Evolutionary conservation across 345 rosid species (phyloP), one percentile per base, ranked within the genome.

Genomic region (Ceriops zippeliana): DNA sequence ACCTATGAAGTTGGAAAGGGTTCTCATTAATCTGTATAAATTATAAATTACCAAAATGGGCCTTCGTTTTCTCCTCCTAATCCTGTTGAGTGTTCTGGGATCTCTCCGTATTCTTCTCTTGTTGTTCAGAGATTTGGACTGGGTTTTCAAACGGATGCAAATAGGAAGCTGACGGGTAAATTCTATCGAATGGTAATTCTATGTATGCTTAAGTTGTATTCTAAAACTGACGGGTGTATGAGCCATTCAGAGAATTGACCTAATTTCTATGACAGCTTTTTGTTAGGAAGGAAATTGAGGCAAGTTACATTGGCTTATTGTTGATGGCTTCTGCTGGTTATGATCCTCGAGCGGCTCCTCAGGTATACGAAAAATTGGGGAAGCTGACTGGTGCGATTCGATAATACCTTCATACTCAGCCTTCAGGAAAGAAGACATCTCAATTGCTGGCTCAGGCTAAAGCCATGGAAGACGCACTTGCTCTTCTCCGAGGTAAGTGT

Each of bases 401-500:
- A 52, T 70, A 95, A 68, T 91, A 95, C 73, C 83, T 95, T 15
- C 87, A 96, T 3, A 91, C 96, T 26, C 99, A 91, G 78, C 99
- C 96, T 15, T 95, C 99, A 1, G 96, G 96, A 24, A 88, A 80
- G 85, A 88, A 82, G 83, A 87, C 97, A 77, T 83, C 96, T 46
- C 73, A 83, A 61, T 72, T 87, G 73, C 80, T 90, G 65, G 88
- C 92, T 59, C 82, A 82, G 66, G 96, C 99, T 60, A 32, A 86
- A 68, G 96, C 90, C 76, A 95, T 88, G 97, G 92, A 90, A 72
- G 98, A 91, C 81, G 99, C 96, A 52, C 79, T 91, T 20, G 13
- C 65, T 62, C 81, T 95, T 27, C 90, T 88, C 74, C 76, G 93
- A 70, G 96, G 88, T 24, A 52, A 80, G 59, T 15, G 42, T 67